phyloP scores from a whole-genome alignment of 2,329 filamentous ascomycete genomes.

The Penicillium nordicum region DNA sequence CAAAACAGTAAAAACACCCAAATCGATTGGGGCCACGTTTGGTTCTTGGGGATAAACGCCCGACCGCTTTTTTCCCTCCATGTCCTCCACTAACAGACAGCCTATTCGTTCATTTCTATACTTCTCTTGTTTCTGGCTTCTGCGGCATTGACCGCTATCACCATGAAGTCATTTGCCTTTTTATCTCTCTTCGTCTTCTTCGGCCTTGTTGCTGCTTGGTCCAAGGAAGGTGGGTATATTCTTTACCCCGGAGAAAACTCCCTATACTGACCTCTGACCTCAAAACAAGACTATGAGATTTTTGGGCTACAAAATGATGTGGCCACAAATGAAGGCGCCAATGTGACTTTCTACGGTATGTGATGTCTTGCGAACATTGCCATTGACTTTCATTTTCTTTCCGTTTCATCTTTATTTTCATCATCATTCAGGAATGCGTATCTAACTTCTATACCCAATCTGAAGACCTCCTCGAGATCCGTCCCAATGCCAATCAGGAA shows the following conservation, averaged over 20 bases:
- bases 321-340: slow-evolving; percentile 66
- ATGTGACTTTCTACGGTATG: slow-evolving; percentile 81
- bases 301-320: slow-evolving; percentile 93
- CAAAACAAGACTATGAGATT: slow-evolving; percentile 79
- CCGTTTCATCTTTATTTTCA: neutral
- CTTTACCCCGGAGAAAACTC: neutral
- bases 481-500: slow-evolving; percentile 69
- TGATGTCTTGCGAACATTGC: neutral
- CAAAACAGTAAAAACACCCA: neutral
- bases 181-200: slow-evolving; percentile 67
- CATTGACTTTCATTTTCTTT: neutral
- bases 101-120: slow-evolving; percentile 9
- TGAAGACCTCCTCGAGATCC: slow-evolving; percentile 74
- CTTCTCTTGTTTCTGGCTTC: slow-evolving; percentile 7
- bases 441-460: neutral
- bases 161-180: slow-evolving; percentile 66
- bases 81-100: slow-evolving; percentile 6
- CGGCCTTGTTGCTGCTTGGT: slow-evolving; percentile 71
- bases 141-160: slow-evolving; percentile 27
- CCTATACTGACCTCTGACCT: neutral
- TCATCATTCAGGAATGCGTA: neutral
- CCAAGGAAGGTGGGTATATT: slow-evolving; percentile 69
- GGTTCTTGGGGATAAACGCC: slow-evolving; percentile 8
- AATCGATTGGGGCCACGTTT: slow-evolving; percentile 24
- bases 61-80: slow-evolving; percentile 13